Base-by-base conservation (phyloP, 2,329 filamentous ascomycete species). In the Leptographium radiaticola region DNA sequence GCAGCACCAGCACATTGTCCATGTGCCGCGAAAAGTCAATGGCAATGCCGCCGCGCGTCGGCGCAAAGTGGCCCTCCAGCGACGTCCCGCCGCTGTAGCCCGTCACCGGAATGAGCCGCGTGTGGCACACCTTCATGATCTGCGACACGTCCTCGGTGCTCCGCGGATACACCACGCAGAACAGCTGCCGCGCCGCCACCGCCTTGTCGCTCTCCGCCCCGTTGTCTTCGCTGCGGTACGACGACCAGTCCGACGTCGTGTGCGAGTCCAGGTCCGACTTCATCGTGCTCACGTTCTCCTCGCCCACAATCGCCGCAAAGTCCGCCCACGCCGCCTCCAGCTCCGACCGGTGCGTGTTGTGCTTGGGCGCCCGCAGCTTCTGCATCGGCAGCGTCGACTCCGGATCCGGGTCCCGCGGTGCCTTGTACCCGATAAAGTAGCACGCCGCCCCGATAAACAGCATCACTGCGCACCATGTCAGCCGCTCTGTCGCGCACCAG, bases 51-150 rank as follows among this genome's bases (percentile, higher is more conserved):
- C 87, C 86, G 59, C 83, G 74, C 16, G 89, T 95, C 2, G 89
- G 81, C 1, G 88, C 83, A 67, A 87, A 95, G 67, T 95, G 88
- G 1, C 90, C 90, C 69, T 96, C 90, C 36, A 96, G 73, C 62
- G 86, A 90, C 9, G 90, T 95, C 38, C 90, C 90, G 45, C 90
- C 90, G 55, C 84, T 89, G 70, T 89, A 95, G 3, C 84, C 85
- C 4, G 87, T 90, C 30, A 95, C 88, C 6, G 90, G 90, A 58
- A 96, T 93, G 54, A 76, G 76, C 43, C 90, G 76, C 63, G 73
- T 69, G 66, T 95, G 87, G 71, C 90, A 95, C 54, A 95, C 71
- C 71, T 91, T 90, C 84, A 95, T 91, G 56, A 96, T 80, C 58
- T 76, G 73, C n/a, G 86, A 85, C 10, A 95, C 89, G 61, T 96